Conservation (phyloP, 768 basidiomycete genomes). For the Vararia minispora region DNA sequence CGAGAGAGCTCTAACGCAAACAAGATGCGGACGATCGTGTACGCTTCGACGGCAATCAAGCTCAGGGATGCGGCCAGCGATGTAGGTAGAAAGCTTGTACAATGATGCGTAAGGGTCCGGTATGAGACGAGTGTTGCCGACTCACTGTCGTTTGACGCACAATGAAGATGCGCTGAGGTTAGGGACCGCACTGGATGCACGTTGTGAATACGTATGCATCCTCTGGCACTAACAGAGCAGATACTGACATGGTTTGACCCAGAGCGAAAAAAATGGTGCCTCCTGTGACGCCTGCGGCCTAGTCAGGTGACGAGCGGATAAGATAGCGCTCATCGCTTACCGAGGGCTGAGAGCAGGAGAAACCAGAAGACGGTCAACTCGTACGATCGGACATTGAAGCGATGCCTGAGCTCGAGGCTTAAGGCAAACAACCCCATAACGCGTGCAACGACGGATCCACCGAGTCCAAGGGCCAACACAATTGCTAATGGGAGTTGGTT, state of each 20-base stretch:
- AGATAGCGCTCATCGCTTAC: no score
- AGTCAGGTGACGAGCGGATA: no score
- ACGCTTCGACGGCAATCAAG: constrained; percentile 28
- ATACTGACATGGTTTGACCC: no score
- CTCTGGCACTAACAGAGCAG: no score
- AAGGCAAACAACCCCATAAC: constrained; percentile 7
- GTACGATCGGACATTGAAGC: neutral
- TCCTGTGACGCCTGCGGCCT: no score
- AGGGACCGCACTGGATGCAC: no score
- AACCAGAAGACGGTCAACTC: constrained; percentile 6
- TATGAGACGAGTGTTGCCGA: no score
- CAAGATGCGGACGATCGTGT: constrained; percentile 24
- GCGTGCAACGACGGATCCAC: constrained; percentile 6
- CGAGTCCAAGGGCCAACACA: constrained; percentile 3
- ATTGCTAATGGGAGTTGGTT: constrained; percentile 7
- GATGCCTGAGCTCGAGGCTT: constrained; percentile 5
- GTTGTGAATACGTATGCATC: no score
- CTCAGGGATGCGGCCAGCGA: constrained; percentile 25
- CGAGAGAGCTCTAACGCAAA: constrained; percentile 18
- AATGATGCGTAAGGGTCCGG: no score
- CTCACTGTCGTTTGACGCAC: no score
- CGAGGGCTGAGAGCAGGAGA: neutral
- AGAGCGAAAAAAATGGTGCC: no score
- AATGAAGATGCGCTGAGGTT: no score
- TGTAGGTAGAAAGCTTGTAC: constrained; percentile 31